Percentiles rank a stretch among this genome's conserved stretches.
Evolutionary conservation across 2,329 filamentous ascomycete genomes (phyloP).

Genomic region (Sclerotinia nivalis): DNA sequence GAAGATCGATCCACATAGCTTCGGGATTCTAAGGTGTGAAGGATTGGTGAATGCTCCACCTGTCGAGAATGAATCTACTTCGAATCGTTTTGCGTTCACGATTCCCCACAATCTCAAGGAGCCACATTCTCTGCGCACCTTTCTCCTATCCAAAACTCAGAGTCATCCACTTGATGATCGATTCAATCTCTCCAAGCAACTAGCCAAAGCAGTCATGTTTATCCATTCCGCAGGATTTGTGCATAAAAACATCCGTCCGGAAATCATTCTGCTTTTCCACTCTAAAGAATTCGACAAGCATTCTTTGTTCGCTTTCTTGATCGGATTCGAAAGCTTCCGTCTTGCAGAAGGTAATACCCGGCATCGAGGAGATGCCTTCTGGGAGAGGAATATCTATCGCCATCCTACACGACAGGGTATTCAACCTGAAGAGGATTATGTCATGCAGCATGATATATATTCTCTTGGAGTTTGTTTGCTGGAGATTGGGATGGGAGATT

Average conservation of each 20-base stretch:
- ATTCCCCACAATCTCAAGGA: slow-evolving; percentile 22
- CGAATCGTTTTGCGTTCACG: slow-evolving; percentile 27
- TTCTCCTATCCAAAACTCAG: slow-evolving; percentile 15
- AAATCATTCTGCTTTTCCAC: slow-evolving; percentile 40
- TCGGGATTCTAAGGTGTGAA: slow-evolving; percentile 31
- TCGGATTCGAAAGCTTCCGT: slow-evolving; percentile 30
- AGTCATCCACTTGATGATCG: slow-evolving; percentile 29
- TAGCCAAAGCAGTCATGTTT: slow-evolving; percentile 39
- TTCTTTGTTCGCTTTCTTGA: slow-evolving; percentile 21
- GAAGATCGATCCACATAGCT: slow-evolving; percentile 28
- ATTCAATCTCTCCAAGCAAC: slow-evolving; percentile 35
- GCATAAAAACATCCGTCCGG: slow-evolving; percentile 43
- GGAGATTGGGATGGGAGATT: slow-evolving; percentile 51
- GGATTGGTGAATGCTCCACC: slow-evolving; percentile 28
- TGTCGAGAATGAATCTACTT: background rate
- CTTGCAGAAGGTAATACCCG: slow-evolving; percentile 28
- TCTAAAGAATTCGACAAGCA: slow-evolving; percentile 7
- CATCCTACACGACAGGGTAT: slow-evolving; percentile 30
- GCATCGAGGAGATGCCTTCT: slow-evolving; percentile 25
- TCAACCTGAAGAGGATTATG: slow-evolving; percentile 24
- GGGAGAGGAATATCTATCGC: slow-evolving; percentile 32
- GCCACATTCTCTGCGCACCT: slow-evolving; percentile 25
- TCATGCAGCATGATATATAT: slow-evolving; percentile 45
- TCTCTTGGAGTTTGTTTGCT: slow-evolving; percentile 52
- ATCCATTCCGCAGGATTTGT: slow-evolving; percentile 40